Evolutionary conservation across 257 asterid species (phyloP), one percentile per base, ranked within the genome.

Genomic region (Ehretia macrophylla): DNA sequence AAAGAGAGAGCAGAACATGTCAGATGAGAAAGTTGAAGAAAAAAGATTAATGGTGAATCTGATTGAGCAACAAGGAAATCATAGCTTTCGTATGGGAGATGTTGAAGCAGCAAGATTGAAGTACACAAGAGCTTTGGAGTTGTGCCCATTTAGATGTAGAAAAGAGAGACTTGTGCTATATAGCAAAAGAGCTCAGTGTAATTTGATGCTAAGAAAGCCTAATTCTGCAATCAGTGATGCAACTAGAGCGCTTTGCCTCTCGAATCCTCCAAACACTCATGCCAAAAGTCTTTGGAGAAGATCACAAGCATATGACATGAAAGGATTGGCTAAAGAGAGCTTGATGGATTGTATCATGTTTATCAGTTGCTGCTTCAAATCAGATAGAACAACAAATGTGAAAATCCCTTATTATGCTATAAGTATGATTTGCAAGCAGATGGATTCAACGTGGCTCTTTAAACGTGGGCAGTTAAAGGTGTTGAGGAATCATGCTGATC

Each of bases 311-410:
- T 90, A 83, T 74, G 95, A 90, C 69, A 72, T 83, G 74, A 90
- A 83, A 72, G 93, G 95, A 46, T 75, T 85, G 82, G 85, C 83
- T 65, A 90, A 80, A 56, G 93, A 85, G 72, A 90, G 97, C 72
- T 79, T 90, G 73, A 81, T 84, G 88, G 97, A 90, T 50, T 83
- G 95, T 55, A 51, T 87, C 12, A 67, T 71, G 62, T 84, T 84
- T 71, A 77, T 89, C 40, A 79, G 67, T 56, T 59, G 73, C 20
- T 69, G 87, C 17, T 64, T 69, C 46, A 80, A 71, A 58, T 69
- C 77, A 9, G 70, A 65, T 23, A 12, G 40, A 62, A n/a, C 49
- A 3, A 65, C 51, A 23, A 56, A 61, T 45, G 55, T 56, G 46
- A 82, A 68, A 48, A 55, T 89, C 51, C 92, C 94, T 1, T 68